phyloP scores from a whole-genome alignment of 129 eudicot genomes.

The Heracleum sosnowskyi region DNA sequence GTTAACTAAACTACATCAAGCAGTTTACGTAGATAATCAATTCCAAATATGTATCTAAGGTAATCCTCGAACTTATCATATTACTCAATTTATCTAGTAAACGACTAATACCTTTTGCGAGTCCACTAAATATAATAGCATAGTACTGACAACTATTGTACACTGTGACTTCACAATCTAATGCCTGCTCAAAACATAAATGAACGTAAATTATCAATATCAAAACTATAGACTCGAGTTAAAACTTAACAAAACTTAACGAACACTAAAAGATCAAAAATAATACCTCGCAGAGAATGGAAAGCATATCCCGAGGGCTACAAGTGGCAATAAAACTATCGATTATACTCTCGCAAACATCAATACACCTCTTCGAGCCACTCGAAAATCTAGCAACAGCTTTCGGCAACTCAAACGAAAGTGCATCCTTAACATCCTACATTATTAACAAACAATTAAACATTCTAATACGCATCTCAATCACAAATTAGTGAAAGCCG shows the following conservation, averaged over 20 bases:
- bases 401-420: conserved; percentile 77
- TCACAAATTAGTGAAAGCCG: too few species aligned
- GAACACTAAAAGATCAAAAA: neutral
- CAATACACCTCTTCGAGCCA: conserved; percentile 53
- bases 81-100: neutral
- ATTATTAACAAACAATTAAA: conserved; percentile 9
- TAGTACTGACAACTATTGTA: conserved; percentile 43
- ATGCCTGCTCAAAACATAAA: conserved; percentile 51
- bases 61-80: neutral
- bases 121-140: conserved; percentile 53
- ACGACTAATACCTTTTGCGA: conserved; percentile 55
- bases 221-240: neutral
- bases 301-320: conserved; percentile 82
- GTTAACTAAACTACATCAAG: neutral
- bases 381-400: conserved; percentile 60
- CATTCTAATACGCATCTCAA: neutral
- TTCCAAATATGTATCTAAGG: neutral
- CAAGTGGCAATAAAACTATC: conserved; percentile 43
- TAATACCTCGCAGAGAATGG: conserved; percentile 73
- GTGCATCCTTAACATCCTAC: conserved; percentile 67
- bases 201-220: neutral
- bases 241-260: neutral
- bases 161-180: conserved; percentile 40
- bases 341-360: conserved; percentile 42
- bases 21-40: neutral